Evolutionary conservation across 495 filamentous ascomycete species (phyloP), one percentile per base, ranked within the genome.

Genomic region (Penicillium taxi): DNA sequence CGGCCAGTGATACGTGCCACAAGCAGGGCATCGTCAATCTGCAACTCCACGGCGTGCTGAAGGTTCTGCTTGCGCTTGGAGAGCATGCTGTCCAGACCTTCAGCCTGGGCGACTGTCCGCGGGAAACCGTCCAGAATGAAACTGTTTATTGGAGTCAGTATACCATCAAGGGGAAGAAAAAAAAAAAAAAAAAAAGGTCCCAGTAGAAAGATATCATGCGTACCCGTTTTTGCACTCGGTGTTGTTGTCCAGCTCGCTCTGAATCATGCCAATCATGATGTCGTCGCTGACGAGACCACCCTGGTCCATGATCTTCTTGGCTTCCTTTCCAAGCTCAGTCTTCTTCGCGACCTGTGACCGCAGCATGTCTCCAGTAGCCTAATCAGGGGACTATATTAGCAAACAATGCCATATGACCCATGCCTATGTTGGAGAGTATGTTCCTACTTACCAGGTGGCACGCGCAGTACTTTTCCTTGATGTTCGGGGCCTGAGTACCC

Each of bases 291-390:
- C 91, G 38, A 99, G 77, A 39, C 88, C 91, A 51, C 91, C 91
- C 56, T 88, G 80, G 53, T 99, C 90, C 91, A 99, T 99, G 65
- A 99, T 99, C 80, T 99, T 99, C 82, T 99, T 99, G 41, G 91
- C 91, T 70, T 95, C 87, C 60, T 82, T 78, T 41, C 91, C 91
- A 45, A 99, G 77, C 14, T 83, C 66, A 30, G 93, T 99, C 78
- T 96, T 96, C 74, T 93, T 94, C 42, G 91, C 84, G 61, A 99
- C 93, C 64, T 99, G 91, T 45, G 88, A 91, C 41, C 91, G 86
- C 56, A 99, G 78, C 91, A 99, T 99, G 66, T 99, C 91, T 58
- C 91, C 91, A 36, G 91, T 99, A 41, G 93, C 91, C 90, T 96
- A 55, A 31, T 41, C 19, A 31, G 28, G 29, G 33, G 32, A 44